phyloP scores from a whole-genome alignment of 1,284 basidiomycete species.

The Puccinia horiana region DNA sequence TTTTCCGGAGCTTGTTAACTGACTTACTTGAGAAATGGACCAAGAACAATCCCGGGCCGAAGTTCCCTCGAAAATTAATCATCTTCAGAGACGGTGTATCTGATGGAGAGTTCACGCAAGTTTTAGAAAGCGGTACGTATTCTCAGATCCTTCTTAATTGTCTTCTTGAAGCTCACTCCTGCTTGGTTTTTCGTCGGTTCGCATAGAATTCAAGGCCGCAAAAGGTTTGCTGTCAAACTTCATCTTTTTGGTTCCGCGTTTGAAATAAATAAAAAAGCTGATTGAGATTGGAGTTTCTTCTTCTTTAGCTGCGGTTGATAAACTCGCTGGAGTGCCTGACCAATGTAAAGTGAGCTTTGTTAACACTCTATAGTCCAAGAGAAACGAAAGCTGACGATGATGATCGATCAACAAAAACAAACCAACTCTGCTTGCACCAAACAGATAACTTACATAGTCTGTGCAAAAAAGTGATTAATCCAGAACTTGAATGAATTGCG shows the following conservation, averaged over 20 bases:
- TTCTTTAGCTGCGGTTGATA: slow-evolving; percentile 24
- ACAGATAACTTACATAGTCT: slow-evolving; percentile 47
- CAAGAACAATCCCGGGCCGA: background rate
- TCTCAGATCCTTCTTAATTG: background rate
- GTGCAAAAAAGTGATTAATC: slow-evolving; percentile 30
- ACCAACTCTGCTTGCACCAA: background rate
- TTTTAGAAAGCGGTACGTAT: slow-evolving; percentile 31
- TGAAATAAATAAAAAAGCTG: background rate
- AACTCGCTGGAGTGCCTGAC: slow-evolving; percentile 13
- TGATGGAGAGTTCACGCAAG: slow-evolving; percentile 41
- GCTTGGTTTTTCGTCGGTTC: background rate
- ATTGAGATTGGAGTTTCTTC: background rate
- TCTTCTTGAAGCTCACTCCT: background rate
- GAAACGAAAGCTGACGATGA: background rate
- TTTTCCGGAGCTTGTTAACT: slow-evolving; percentile 9
- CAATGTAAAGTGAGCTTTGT: slow-evolving; percentile 35
- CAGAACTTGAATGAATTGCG: background rate
- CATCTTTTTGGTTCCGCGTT: background rate
- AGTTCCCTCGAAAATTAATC: slow-evolving; percentile 29
- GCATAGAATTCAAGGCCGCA: slow-evolving; percentile 32
- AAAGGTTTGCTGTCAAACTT: slow-evolving; percentile 31
- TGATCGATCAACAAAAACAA: background rate
- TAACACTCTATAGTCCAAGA: background rate
- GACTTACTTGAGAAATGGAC: slow-evolving; percentile 32
- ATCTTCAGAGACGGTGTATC: slow-evolving; percentile 47